Base-by-base conservation (phyloP, 148 eudicot genomes). In the Diospyros kaki region DNA sequence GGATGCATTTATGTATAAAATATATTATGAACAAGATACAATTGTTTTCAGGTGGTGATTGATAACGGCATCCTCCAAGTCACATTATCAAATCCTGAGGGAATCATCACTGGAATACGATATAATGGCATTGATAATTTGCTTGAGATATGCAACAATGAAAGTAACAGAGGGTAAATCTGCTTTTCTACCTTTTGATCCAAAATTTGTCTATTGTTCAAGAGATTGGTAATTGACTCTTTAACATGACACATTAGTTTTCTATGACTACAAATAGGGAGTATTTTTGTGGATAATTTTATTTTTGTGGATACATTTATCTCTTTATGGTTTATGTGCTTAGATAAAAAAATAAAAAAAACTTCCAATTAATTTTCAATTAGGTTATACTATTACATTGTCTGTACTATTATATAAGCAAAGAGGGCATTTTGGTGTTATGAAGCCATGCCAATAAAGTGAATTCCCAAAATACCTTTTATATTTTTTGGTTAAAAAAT, bases 61-160 rank as follows among this genome's bases (percentile, higher is more conserved):
- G 89, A 86, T 42, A 95, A 95, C 76, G 98, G 98, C 39, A 80
- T 95, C 48, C 76, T 91, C 11, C 77, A 87, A 87, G 87, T 95
- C 14, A 95, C 98, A 18, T 50, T 95, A 68, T 90, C 97, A 5
- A 93, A 90, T 12, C 97, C 97, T 15, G 91, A 69, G 55, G 99
- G 99, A 14, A 83, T 87, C 67, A 86, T 95, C 46, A 89, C 97
- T 14, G 87, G 87, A 64, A 84, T 95, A 1, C 75, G 75, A 50
- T 95, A 82, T 75, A 87, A 89, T 45, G 89, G 92, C 56, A 81
- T 95, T 17, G 87, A 89, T 53, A 95, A 95, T 84, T 73, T 95
- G 83, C 97, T 95, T 13, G 98, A 95, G 80, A 76, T 73, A 68
- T 81, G 68, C 11, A 93, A 91, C 18, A 73, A 73, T 13, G 93